Conservation (phyloP, 257 asterid genomes). For the Solanum chilense region DNA sequence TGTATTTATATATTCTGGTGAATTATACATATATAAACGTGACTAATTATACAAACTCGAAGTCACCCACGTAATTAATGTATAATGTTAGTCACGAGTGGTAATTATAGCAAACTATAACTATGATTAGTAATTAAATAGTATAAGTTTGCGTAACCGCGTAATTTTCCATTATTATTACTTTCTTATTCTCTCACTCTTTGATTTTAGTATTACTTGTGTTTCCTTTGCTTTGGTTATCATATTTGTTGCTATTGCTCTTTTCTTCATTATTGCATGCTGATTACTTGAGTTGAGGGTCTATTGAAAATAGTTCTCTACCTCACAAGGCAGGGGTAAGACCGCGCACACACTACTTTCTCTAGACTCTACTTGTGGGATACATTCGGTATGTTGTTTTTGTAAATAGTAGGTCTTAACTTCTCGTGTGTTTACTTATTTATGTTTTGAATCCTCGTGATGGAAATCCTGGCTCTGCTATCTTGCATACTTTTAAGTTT, state of each 20-base stretch:
- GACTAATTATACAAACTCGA: too few species aligned
- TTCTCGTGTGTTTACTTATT: not conserved
- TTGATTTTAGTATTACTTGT: not conserved
- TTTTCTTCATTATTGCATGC: not conserved
- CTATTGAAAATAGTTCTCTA: not conserved
- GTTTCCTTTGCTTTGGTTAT: not conserved
- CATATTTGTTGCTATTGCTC: not conserved
- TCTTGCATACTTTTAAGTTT: not conserved
- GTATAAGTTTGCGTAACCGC: too few species aligned
- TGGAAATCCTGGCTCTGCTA: not conserved
- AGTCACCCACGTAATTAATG: too few species aligned
- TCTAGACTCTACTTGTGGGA: not conserved
- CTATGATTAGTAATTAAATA: too few species aligned
- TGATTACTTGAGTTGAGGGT: not conserved
- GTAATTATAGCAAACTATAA: too few species aligned
- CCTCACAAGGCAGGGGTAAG: not conserved
- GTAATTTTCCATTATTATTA: too few species aligned
- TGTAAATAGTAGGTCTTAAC: not conserved
- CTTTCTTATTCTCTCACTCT: too few species aligned
- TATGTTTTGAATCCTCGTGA: not conserved
- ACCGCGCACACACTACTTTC: fast-evolving
- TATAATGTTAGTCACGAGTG: too few species aligned
- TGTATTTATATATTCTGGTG: too few species aligned
- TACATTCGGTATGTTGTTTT: not conserved
- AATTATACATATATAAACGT: too few species aligned